Evolutionary conservation across 306 rosid species (phyloP), one percentile per base, ranked within the genome.

Genomic region (Lathyrus oleraceus): DNA sequence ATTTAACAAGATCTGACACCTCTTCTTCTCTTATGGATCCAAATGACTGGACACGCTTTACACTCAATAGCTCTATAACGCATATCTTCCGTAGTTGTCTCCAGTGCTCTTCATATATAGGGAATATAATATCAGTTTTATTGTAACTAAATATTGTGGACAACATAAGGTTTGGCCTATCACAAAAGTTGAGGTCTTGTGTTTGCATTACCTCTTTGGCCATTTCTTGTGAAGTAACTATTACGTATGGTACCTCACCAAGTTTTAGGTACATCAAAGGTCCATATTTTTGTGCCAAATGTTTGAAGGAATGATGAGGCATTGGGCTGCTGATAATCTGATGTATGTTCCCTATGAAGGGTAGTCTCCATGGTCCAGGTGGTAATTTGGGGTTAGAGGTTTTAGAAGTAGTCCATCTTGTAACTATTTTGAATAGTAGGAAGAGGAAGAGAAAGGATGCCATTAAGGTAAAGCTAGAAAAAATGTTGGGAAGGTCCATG

Each of bases 21-120:
- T 75, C 81, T 1, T 70, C 74, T 65, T 80, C 81, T 44, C 84
- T 75, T 15, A 80, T 51, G 65, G 43, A 60, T n/a, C 25, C 0
- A 12, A 77, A 77, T 28, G 73, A 77, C 48, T 71, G 81, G 13
- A 73, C 86, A 0, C 86, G 67, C 19, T 81, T 77, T 11, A 64
- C 2, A 0, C 53, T 73, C n/a, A 81, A 30, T 17, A 76, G 64
- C 74, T 83, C 84, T n/a, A 62, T 4, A 0, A 65, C 67, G 44
- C 87, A 80, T 20, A 83, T 70, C 43, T 74, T 83, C 43, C 76
- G 8, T 21, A 73, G n/a, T 2, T 73, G 49, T 25, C 78, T 70
- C 82, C 82, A 79, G 3, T 70, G 76, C 1, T 70, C 62, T 11
- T 74, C 80, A 51, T 54, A 52, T 19, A 48, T 53, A 16, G 58